Conservation (phyloP, 2,329 filamentous ascomycete species). For the Botrytis hyacinthi region DNA sequence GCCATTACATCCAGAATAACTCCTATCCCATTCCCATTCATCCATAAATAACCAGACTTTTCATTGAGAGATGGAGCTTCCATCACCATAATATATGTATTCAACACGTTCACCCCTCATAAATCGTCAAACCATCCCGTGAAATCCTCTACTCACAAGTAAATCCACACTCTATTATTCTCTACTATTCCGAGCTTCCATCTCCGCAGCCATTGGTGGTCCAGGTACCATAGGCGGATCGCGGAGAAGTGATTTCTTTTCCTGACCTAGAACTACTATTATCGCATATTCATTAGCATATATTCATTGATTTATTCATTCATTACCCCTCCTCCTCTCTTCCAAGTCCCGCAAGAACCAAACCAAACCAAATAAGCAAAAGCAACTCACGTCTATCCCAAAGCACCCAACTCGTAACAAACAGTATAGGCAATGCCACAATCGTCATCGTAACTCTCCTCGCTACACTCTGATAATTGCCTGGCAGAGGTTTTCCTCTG, state of each 20-base stretch:
- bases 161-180: background rate
- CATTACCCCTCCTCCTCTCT: too few species aligned
- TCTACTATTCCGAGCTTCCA: background rate
- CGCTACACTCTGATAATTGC: constrained; percentile 34
- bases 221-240: constrained; percentile 1
- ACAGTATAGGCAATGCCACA: constrained; percentile 37
- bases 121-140: background rate
- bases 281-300: background rate
- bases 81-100: background rate
- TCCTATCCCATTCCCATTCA: background rate
- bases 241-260: constrained; percentile 12
- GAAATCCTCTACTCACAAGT: background rate
- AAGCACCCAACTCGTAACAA: constrained; percentile 39
- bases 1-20: background rate
- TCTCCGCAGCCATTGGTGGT: constrained; percentile 1
- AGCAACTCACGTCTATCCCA: constrained; percentile 36
- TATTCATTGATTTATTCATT: background rate
- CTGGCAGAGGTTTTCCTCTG: constrained; percentile 25
- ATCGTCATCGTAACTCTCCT: constrained; percentile 37
- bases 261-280: constrained; percentile 13
- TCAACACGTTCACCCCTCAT: background rate
- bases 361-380: background rate
- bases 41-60: background rate
- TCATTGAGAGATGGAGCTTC: background rate
- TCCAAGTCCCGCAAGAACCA: background rate